Evolutionary conservation across 805 yeast genomes (phyloP).

Genomic region (Candida alai): DNA sequence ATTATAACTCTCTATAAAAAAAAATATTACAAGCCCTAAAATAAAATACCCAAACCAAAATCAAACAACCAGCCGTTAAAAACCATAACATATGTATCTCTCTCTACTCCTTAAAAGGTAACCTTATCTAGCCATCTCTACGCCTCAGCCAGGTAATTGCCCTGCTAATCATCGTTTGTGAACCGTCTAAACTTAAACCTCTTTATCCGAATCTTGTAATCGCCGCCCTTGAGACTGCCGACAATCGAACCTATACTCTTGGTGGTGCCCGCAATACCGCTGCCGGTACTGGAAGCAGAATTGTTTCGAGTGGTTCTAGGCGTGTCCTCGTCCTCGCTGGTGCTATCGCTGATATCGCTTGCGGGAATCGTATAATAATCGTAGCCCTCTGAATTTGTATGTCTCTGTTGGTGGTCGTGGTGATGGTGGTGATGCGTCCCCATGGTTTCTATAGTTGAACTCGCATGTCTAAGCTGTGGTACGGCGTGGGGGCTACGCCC

Average conservation of each 20-base stretch:
- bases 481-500: not conserved
- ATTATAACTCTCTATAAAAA: conserved; percentile 4
- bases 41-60: not conserved
- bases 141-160: not conserved
- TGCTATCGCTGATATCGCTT: conserved; percentile 3
- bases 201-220: conserved; percentile 7
- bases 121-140: conserved; percentile 1
- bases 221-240: conserved; percentile 5
- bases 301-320: conserved; percentile 6
- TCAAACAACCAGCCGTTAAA: conserved; percentile 1
- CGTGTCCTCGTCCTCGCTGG: conserved; percentile 3
- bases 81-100: conserved; percentile 1
- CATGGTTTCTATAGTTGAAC: conserved; percentile 2
- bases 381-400: conserved; percentile 6
- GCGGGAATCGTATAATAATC: conserved; percentile 10
- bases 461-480: not conserved
- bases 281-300: conserved; percentile 5
- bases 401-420: conserved; percentile 4
- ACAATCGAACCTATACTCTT: conserved; percentile 6
- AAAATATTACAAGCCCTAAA: conserved; percentile 1
- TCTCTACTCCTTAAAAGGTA: not conserved
- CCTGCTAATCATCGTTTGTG: conserved; percentile 6
- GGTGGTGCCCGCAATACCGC: not conserved
- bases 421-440: conserved; percentile 1
- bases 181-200: conserved; percentile 10